Percentiles rank a stretch among this genome's conserved stretches.
Conservation (phyloP, 2,329 filamentous ascomycete species). For the Diaporthe vaccinii region DNA sequence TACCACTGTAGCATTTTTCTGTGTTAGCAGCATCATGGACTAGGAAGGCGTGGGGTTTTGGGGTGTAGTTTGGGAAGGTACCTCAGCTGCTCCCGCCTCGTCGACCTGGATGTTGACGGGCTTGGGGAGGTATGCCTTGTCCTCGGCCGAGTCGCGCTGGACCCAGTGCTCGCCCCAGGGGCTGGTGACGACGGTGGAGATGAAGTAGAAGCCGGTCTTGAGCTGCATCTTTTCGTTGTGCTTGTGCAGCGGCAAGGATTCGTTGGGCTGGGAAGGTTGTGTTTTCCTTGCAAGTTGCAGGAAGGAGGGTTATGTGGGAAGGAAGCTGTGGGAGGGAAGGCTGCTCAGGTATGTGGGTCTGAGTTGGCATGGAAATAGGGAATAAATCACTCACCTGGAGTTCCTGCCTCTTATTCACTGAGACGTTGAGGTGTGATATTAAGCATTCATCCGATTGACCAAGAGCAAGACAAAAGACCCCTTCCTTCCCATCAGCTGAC, state of each 20-base stretch:
- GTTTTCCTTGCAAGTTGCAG: background rate
- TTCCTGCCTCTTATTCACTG: background rate
- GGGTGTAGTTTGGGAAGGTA: background rate
- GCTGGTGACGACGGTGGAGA: constrained; percentile 33
- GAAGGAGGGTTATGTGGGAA: too few relatives aligned
- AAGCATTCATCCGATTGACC: background rate
- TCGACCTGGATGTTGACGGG: constrained; percentile 8
- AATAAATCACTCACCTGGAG: background rate
- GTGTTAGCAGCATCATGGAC: background rate
- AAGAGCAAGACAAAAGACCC: background rate
- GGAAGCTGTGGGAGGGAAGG: background rate
- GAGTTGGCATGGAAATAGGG: background rate
- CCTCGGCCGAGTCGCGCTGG: constrained; percentile 4
- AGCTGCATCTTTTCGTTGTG: constrained; percentile 27
- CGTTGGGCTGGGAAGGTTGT: background rate
- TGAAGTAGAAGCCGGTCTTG: constrained; percentile 25
- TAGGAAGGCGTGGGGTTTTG: background rate
- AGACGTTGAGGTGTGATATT: too few relatives aligned
- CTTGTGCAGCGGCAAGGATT: background rate
- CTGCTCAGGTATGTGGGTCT: background rate
- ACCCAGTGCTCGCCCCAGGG: constrained; percentile 35
- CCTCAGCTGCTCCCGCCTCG: background rate
- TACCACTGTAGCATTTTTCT: background rate
- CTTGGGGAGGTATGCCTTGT: constrained; percentile 18
- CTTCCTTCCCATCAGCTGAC: constrained; percentile 15